Conservation (phyloP, 192 early-diverging fungal species). For the Chytriomyces sp. region DNA sequence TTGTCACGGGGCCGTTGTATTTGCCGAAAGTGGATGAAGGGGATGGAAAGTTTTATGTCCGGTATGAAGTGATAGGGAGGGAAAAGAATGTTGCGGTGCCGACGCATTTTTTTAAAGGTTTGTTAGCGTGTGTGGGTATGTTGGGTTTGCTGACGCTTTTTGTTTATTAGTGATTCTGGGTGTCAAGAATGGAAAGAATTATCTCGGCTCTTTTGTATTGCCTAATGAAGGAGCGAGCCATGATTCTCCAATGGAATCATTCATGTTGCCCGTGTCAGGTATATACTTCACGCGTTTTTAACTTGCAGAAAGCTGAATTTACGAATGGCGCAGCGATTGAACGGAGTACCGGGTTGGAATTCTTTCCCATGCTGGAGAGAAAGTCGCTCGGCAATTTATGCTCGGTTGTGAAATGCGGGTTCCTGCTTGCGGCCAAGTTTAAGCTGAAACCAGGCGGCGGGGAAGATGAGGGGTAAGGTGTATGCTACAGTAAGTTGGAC, state of each 20-base stretch:
- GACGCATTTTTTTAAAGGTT: constrained; percentile 89
- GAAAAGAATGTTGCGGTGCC: constrained; percentile 89
- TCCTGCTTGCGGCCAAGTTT: constrained; percentile 15
- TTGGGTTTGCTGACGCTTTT: neutral
- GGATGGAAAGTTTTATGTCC: constrained; percentile 68
- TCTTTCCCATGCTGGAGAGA: constrained; percentile 40
- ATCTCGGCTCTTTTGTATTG: constrained; percentile 77
- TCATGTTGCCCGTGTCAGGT: constrained; percentile 76
- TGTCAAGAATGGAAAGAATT: constrained; percentile 50
- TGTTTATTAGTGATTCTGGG: constrained; percentile 67
- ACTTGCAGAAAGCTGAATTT: constrained; percentile 21
- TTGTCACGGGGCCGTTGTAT: constrained; percentile 87
- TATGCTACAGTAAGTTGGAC: no score
- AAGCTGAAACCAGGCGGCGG: neutral
- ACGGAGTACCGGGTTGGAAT: constrained; percentile 50
- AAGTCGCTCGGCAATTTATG: neutral
- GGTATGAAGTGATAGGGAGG: constrained; percentile 86
- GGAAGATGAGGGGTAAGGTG: neutral
- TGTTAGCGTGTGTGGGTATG: neutral
- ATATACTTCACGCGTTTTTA: constrained; percentile 58
- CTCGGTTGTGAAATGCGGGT: constrained; percentile 6
- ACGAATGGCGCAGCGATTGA: constrained; percentile 43
- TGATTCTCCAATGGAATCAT: constrained; percentile 66
- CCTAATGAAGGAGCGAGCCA: constrained; percentile 79
- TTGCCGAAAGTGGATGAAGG: constrained; percentile 70